Base-by-base conservation (phyloP, 306 rosid species). In the Elaeagnus macrophylla region DNA sequence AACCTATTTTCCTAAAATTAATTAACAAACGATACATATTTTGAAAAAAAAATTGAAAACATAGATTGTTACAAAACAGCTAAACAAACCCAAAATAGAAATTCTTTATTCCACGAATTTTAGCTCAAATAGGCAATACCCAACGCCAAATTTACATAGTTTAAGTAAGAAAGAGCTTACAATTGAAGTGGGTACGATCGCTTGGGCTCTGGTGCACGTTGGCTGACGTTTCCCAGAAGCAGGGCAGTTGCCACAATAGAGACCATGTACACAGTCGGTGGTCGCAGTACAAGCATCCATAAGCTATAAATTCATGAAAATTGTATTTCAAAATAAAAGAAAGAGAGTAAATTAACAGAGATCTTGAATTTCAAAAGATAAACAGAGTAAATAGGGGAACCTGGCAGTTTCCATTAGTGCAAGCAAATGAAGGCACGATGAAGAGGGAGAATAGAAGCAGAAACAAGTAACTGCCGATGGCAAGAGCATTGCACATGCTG, bases 201-300 rank as follows among this genome's bases (percentile, higher is more conserved):
- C 79, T 70, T 81, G 90, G 65, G 85, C 95, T 77, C 97, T 79
- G 65, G 77, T 83, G 59, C 97, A 89, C 37, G 81, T 20, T 32
- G 90, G 94, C 42, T 54, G 88, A 19, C 67, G 72, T 63, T 68
- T 70, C 40, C 84, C 95, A 41, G 72, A 52, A 73, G 84, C 77
- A 69, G 97, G 94, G 66, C 95, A 89, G 70, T 86, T 84, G 48
- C 95, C 90, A 70, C 97, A 89, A 66, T 89, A 89, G 37, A 81
- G 84, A 16, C 95, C 86, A 6, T 82, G 20, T 2, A 83, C 84
- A 67, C 97, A 90, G 71, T 86, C 90, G 16, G 79, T 55, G 44
- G 83, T 56, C 11, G 83, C 73, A 8, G 85, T 67, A 67, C 97
- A 89, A 68, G 97, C 65, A 71, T 86, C 88, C 50, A 81, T 72